A percentile compares a stretch with the other conserved stretches of the same genome.
Evolutionary conservation across 2,329 filamentous ascomycete species (phyloP).

Genomic region (Colletotrichum orchidophilum): DNA sequence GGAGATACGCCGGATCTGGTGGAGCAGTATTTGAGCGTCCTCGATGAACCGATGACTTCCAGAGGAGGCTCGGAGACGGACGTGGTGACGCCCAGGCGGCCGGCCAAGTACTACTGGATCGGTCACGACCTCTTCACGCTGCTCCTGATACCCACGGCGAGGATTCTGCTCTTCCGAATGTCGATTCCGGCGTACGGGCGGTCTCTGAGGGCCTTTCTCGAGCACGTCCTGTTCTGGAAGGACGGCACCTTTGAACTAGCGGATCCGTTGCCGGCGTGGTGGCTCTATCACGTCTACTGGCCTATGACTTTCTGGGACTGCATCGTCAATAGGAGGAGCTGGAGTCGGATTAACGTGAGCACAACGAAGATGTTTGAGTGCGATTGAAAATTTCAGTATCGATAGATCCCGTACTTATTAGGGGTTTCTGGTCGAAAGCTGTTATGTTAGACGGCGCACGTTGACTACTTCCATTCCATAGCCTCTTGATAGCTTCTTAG

Average conservation of each 20-base stretch:
- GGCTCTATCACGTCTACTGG: conserved; percentile 66
- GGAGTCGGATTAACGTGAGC: conserved; percentile 75
- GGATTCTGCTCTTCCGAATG: conserved; percentile 46
- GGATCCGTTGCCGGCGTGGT: conserved; percentile 67
- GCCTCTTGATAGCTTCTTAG: background rate
- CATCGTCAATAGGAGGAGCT: conserved; percentile 57
- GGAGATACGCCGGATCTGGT: conserved; percentile 55
- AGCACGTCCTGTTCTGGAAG: conserved; percentile 59
- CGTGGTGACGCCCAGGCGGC: conserved; percentile 34
- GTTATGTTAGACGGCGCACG: background rate
- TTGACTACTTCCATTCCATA: background rate
- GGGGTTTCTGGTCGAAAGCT: background rate
- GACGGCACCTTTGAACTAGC: conserved; percentile 62
- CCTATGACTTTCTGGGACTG: conserved; percentile 59
- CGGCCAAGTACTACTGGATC: conserved; percentile 66
- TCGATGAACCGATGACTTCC: conserved; percentile 43
- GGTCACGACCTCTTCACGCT: conserved; percentile 69
- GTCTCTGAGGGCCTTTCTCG: conserved; percentile 41
- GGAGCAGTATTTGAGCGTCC: conserved; percentile 60
- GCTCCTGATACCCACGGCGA: conserved; percentile 58
- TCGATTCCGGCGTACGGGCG: conserved; percentile 15
- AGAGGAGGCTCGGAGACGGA: background rate
- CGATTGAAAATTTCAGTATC: background rate
- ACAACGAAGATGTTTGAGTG: conserved; percentile 54
- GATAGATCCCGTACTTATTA: background rate